These are phyloP conservation scores for Plasmodium malariae DNA, from an alignment of 169 alveolate species.

Conservation along the genomic window DNA sequence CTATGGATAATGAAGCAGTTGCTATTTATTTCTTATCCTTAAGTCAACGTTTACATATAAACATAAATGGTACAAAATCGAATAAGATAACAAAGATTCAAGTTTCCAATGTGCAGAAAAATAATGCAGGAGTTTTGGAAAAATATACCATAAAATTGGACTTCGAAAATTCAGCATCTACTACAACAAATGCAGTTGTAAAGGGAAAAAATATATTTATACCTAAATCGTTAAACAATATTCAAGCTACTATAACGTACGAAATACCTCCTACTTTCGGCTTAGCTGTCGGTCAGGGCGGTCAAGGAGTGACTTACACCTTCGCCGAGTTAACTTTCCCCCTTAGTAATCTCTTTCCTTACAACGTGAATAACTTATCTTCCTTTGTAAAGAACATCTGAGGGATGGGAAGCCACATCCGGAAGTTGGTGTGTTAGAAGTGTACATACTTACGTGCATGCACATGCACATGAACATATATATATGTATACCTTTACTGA, in stretches of 20 bases:
- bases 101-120: conserved; percentile 22
- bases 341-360: conserved; percentile 10
- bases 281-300: background rate
- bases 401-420: background rate
- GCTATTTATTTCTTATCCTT: conserved; percentile 35
- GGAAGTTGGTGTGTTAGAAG: background rate
- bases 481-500: background rate
- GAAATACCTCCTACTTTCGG: conserved; percentile 33
- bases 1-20: conserved; percentile 20
- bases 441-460: background rate
- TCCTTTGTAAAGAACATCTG: conserved; percentile 2
- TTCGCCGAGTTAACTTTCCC: conserved; percentile 18
- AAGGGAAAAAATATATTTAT: conserved; percentile 39
- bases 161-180: conserved; percentile 15
- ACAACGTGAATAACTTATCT: conserved; percentile 24
- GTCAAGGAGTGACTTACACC: conserved; percentile 8
- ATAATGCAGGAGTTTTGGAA: conserved; percentile 22
- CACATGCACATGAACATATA: background rate
- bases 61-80: background rate
- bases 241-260: background rate
- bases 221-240: background rate
- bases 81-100: conserved; percentile 12
- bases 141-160: conserved; percentile 20
- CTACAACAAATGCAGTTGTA: conserved; percentile 5
- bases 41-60: conserved; percentile 22